phyloP scores from a whole-genome alignment of 75 land plant genomes.

The Larix kaempferi region DNA sequence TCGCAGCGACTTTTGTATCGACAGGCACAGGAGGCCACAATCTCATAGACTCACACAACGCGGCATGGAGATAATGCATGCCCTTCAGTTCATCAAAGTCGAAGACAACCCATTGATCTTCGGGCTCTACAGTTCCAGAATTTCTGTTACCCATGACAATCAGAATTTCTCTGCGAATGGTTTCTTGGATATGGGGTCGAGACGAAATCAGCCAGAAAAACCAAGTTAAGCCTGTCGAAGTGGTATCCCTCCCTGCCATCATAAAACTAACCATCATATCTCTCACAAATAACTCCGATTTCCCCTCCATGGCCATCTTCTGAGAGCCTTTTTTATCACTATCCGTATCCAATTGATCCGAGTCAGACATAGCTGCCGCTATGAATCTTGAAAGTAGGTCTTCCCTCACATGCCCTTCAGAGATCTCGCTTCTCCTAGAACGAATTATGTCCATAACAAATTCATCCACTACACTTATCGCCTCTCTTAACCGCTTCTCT shows the following conservation, averaged over 20 bases:
- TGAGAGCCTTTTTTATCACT: not conserved
- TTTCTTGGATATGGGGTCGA: constrained; percentile 34
- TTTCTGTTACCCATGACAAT: not conserved
- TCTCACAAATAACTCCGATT: too few species aligned
- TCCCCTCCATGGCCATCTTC: too few species aligned
- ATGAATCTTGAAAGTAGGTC: not conserved
- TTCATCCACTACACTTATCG: constrained; percentile 43
- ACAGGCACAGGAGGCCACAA: constrained; percentile 73
- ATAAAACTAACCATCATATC: constrained; percentile 54
- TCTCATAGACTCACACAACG: constrained; percentile 60
- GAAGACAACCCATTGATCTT: not conserved
- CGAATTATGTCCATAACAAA: constrained; percentile 48
- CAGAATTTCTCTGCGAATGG: constrained; percentile 31
- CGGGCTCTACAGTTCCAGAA: not conserved
- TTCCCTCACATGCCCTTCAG: constrained; percentile 11
- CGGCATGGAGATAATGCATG: constrained; percentile 65
- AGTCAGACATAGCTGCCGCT: not conserved
- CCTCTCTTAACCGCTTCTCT: constrained; percentile 41
- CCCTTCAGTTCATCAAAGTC: constrained; percentile 28
- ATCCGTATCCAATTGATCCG: not conserved
- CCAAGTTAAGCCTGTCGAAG: constrained; percentile 49
- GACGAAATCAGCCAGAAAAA: constrained; percentile 52
- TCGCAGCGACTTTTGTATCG: constrained; percentile 48
- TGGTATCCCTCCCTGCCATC: constrained; percentile 79
- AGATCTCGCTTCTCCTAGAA: constrained; percentile 40